These are phyloP conservation scores for Gossypium thurberi DNA, from an alignment of 345 rosid genomes.

Conservation along the genomic window DNA sequence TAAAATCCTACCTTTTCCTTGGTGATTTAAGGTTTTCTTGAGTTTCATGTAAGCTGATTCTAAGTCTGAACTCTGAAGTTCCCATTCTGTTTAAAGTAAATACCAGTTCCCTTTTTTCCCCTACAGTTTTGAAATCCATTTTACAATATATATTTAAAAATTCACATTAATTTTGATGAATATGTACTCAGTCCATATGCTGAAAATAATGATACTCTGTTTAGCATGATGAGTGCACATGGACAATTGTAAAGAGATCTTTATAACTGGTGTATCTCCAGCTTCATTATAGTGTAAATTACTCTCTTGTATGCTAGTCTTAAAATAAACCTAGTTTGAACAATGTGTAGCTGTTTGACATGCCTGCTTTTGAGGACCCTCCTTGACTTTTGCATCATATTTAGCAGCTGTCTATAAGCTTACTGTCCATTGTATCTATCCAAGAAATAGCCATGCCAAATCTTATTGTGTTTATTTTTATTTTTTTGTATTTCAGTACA, in stretches of 20 bases:
- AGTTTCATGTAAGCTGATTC: neutral
- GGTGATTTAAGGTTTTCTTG: neutral
- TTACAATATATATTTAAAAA: neutral
- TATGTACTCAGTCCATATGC: neutral
- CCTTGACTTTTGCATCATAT: neutral
- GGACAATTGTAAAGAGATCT: neutral
- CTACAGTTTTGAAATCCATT: neutral
- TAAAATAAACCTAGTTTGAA: neutral
- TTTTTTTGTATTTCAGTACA: neutral
- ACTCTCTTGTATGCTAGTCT: neutral
- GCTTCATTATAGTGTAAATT: neutral
- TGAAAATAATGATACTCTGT: neutral
- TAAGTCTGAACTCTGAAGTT: neutral
- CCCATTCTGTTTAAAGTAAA: neutral
- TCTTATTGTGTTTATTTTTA: neutral
- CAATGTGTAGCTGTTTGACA: neutral
- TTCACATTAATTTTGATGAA: neutral
- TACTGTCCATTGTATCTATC: neutral
- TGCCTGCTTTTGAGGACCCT: neutral
- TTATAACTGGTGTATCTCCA: neutral
- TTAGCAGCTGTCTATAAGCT: neutral
- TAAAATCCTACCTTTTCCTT: neutral
- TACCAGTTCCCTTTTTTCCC: neutral
- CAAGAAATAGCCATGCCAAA: neutral
- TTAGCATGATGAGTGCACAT: too few relatives aligned